These are phyloP conservation scores for Sarcomyxa edulis DNA, from an alignment of 768 basidiomycete genomes.

Conservation along the genomic window DNA sequence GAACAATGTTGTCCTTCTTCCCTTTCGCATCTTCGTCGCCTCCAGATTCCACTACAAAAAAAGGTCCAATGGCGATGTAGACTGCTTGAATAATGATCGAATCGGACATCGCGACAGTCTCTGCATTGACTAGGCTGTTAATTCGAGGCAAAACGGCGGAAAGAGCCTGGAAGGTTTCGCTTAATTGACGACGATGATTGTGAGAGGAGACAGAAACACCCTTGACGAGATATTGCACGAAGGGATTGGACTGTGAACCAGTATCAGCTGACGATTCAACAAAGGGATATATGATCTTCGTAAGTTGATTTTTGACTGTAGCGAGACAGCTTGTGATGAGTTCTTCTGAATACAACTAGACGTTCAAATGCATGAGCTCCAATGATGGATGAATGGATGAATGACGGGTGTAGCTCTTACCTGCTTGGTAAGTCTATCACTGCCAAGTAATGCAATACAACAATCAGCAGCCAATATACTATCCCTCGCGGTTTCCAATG, in stretches of 20 bases:
- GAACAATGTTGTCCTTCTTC: slow-evolving; percentile 55
- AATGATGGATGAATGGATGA: neutral
- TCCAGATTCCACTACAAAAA: slow-evolving; percentile 77
- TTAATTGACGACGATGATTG: slow-evolving; percentile 41
- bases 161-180: slow-evolving; percentile 70
- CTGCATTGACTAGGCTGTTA: slow-evolving; percentile 66
- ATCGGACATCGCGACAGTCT: slow-evolving; percentile 80
- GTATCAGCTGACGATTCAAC: slow-evolving; percentile 60
- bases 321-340: slow-evolving; percentile 75
- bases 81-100: slow-evolving; percentile 87
- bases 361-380: neutral
- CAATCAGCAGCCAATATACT: slow-evolving; percentile 83
- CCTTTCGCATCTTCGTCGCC: slow-evolving; percentile 48
- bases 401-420: slow-evolving; percentile 33
- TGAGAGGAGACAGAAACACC: slow-evolving; percentile 28
- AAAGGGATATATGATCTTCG: slow-evolving; percentile 78
- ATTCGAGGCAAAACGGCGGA: slow-evolving; percentile 71
- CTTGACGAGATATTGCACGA: slow-evolving; percentile 48
- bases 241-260: slow-evolving; percentile 33
- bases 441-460: slow-evolving; percentile 69
- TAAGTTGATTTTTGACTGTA: slow-evolving; percentile 76
- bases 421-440: slow-evolving; percentile 82
- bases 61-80: slow-evolving; percentile 91
- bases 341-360: slow-evolving; percentile 90
- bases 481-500: slow-evolving; percentile 61